Evolutionary conservation across 331 rosid species (phyloP), one percentile per base, ranked within the genome.

Genomic region (Cydonia oblonga): DNA sequence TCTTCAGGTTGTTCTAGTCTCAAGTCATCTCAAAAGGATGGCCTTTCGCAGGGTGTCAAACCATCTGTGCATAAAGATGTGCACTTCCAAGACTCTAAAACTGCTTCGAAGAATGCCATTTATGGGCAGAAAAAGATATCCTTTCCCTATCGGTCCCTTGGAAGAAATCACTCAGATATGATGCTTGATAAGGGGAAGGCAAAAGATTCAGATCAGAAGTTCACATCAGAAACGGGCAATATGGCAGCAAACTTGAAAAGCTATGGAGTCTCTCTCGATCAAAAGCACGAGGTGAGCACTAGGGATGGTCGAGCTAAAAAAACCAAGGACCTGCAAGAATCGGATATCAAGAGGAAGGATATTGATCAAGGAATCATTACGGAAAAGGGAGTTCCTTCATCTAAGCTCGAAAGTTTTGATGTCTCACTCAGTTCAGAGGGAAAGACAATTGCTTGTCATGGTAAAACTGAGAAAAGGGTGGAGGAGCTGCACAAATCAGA

Each of bases 291-390:
- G 61, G 38, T 46, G 62, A 72, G 70, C 67, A 72, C 62, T 24
- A 61, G 66, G 35, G 66, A 59, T 70, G 78, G 49, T 69, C 78
- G 77, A 78, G 69, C 77, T 64, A 80, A 79, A 77, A 78, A 66
- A 76, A 83, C 82, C 46, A 40, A 40, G 46, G 46, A 40, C 46
- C 46, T 40, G 46, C 46, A 11, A 33, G 86, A 79, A 59, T 71
- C 46, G 57, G 29, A 70, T 75, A 71, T 81, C 79, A 78, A 75
- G 83, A 80, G 79, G 71, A 87, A 82, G 70, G 89, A 68, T 73
- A 78, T 52, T 68, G 78, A 78, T 84, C 75, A 66, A 30, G 77
- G 57, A 54, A 66, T 66, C 9, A 51, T 56, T 68, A 70, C 80
- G 35, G 86, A 84, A 26, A 56, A 24, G 69, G 72, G 77, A 74